These are phyloP conservation scores for Jackrogersella multiformis DNA, from an alignment of 495 filamentous ascomycete genomes.

Conservation along the genomic window DNA sequence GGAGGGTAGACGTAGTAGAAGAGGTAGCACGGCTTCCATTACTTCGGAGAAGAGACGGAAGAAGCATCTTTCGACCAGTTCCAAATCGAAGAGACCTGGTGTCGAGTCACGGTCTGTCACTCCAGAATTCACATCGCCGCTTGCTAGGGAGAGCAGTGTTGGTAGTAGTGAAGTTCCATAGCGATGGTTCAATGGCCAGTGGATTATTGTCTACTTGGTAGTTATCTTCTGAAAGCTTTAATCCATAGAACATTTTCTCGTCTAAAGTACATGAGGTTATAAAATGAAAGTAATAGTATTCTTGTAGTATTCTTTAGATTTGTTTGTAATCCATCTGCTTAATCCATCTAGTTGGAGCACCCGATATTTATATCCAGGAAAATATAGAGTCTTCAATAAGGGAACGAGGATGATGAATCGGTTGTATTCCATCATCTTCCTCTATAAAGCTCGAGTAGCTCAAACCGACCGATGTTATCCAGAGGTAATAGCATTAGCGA, in stretches of 20 bases:
- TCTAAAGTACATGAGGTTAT: neutral
- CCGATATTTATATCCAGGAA: neutral
- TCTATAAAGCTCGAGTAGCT: neutral
- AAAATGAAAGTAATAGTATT: neutral
- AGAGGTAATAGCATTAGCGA: too few relatives aligned
- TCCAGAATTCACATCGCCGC: constrained; percentile 60
- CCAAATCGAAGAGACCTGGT: constrained; percentile 49
- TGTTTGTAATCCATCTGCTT: neutral
- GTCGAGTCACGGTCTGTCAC: constrained; percentile 60
- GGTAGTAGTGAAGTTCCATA: constrained; percentile 35
- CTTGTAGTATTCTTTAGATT: neutral
- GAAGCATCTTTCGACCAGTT: constrained; percentile 49
- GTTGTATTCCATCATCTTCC: neutral
- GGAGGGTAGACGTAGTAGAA: constrained; percentile 50
- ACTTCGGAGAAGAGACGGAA: constrained; percentile 62
- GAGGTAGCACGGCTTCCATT: constrained; percentile 57
- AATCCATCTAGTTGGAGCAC: neutral
- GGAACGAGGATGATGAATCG: neutral
- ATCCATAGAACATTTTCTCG: neutral
- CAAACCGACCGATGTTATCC: neutral
- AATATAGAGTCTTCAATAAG: neutral
- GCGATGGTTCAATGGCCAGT: neutral
- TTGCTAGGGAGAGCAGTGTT: constrained; percentile 59
- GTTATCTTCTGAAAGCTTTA: neutral
- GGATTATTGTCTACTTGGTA: neutral